Evolutionary conservation across 495 filamentous ascomycete genomes (phyloP), one percentile per base, ranked within the genome.

Genomic region (Hamigera avellanea): DNA sequence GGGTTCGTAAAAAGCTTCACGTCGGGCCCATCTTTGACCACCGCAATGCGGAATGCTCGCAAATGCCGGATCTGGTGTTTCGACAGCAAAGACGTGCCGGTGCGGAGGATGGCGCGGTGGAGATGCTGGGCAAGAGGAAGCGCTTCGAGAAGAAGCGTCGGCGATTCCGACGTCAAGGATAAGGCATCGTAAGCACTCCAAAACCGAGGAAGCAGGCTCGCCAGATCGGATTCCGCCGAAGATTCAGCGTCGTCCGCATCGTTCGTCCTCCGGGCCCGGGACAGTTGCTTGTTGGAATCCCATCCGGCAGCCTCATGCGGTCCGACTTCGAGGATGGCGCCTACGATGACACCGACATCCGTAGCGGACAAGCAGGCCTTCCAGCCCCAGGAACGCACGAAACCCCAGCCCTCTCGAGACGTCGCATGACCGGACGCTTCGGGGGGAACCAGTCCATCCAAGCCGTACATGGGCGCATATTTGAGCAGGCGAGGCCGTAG

Each of bases 381-480:
- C 88, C 87, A 98, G 13, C 91, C 91, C 91, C 91, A 98, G 53
- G 83, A 91, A 26, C 88, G 73, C 13, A 98, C 89, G 51, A 96
- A 98, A 2, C 91, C 93, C 84, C 93, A 95, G 9, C 85, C 86
- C 53, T 93, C 81, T 44, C 83, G 83, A 25, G 61, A 59, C 35
- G 44, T 49, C 10, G 59, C 52, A 44, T 64, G 51, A 2, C 55
- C 60, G 19, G 72, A 68, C 14, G 73, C 74, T 19, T 75, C 72
- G 19, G 69, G 61, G 2, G 88, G 89, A 2, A 96, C 87, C 33
- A 98, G 72, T 14, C 86, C 93, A 48, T 95, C 86, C 8, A 98
- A 69, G 19, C 88, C 86, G 56, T 95, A 96, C 41, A 87, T 61
- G 2, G 86, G 82, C 0, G 86, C 86, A 47, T 93, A 95, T 42